Conservation (phyloP, 305 asterid genomes). For the Fraxinus velutina region DNA sequence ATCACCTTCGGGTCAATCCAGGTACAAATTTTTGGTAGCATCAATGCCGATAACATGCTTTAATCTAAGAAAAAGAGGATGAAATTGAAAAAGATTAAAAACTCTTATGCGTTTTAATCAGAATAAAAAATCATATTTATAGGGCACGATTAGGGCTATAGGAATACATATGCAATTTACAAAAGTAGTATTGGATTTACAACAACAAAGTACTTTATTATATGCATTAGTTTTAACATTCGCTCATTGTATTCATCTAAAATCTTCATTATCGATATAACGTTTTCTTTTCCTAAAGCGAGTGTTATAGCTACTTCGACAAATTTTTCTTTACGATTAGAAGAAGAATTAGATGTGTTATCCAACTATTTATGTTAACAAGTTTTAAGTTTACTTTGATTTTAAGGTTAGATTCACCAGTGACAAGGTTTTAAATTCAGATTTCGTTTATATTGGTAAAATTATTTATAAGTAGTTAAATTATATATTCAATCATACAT, state of each 20-base stretch:
- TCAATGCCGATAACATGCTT: neutral
- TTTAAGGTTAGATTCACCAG: neutral
- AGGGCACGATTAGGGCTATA: neutral
- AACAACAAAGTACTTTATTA: neutral
- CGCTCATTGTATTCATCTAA: neutral
- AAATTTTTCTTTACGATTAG: neutral
- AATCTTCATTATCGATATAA: neutral
- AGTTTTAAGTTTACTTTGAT: neutral
- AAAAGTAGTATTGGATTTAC: too few relatives aligned
- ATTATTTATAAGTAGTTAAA: too few relatives aligned
- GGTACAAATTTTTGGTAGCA: too few relatives aligned
- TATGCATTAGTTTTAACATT: neutral
- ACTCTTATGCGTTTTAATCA: neutral
- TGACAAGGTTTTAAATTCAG: neutral
- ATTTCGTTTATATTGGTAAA: too few relatives aligned
- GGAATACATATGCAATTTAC: neutral
- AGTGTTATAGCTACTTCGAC: neutral
- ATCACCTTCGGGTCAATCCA: too few relatives aligned
- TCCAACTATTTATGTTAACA: neutral
- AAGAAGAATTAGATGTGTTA: neutral
- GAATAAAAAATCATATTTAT: neutral
- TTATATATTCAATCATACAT: neutral
- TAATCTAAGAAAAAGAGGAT: neutral
- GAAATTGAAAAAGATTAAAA: neutral
- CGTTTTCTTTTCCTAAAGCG: neutral